Percentiles rank a stretch among this genome's conserved stretches.
Evolutionary conservation across 495 filamentous ascomycete species (phyloP).

Genomic region (Penicillium coffeae): DNA sequence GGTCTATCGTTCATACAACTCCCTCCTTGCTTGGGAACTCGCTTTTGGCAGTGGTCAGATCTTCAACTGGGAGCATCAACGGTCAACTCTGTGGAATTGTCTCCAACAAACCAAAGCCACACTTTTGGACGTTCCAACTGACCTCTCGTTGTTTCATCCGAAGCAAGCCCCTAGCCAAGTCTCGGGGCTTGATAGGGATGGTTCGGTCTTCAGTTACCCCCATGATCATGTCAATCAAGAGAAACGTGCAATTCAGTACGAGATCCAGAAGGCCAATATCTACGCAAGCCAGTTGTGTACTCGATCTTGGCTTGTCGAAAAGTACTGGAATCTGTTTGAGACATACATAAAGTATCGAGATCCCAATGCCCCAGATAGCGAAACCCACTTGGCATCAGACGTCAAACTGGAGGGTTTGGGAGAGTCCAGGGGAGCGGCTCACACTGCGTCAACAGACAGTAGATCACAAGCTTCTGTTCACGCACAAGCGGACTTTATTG

Average conservation of each 20-base stretch:
- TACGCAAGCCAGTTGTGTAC: constrained; percentile 71
- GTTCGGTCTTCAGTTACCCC: constrained; percentile 18
- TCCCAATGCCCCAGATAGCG: constrained; percentile 17
- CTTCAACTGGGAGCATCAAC: constrained; percentile 70
- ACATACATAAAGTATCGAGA: constrained; percentile 38
- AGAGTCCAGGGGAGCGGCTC: background rate
- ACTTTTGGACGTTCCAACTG: constrained; percentile 55
- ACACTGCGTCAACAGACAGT: constrained; percentile 1
- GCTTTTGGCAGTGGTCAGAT: constrained; percentile 67
- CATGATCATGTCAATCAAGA: constrained; percentile 28
- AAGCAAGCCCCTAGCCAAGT: constrained; percentile 11
- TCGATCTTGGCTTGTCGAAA: constrained; percentile 76
- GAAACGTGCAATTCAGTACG: constrained; percentile 58
- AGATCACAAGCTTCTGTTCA: constrained; percentile 17
- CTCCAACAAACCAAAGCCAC: constrained; percentile 57
- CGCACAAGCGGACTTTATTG: constrained; percentile 43
- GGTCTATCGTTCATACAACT: constrained; percentile 67
- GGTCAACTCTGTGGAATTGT: constrained; percentile 57
- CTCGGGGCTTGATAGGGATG: constrained; percentile 15
- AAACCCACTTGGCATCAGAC: constrained; percentile 6
- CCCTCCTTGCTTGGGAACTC: constrained; percentile 64
- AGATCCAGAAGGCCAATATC: constrained; percentile 84
- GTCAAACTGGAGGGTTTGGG: constrained; percentile 17
- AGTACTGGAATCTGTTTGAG: constrained; percentile 66
- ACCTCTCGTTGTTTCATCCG: constrained; percentile 50